Evolutionary conservation across 2,329 filamentous ascomycete genomes (phyloP).

Genomic region (Aspergillus floridensis): DNA sequence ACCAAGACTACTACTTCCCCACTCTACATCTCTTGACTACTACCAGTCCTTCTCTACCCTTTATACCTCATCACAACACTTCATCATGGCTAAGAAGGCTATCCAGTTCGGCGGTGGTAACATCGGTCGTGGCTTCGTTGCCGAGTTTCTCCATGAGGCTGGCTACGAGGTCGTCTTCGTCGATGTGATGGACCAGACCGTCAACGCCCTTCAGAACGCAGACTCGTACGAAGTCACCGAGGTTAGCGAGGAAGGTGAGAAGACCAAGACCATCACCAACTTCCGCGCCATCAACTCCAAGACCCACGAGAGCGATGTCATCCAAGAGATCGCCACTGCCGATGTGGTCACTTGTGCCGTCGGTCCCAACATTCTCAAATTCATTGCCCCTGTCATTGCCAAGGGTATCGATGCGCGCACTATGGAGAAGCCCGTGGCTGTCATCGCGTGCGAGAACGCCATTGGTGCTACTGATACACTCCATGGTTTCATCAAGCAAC

Average conservation of each 20-base stretch:
- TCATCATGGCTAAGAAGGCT: slow-evolving; percentile 60
- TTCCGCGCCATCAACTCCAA: slow-evolving; percentile 97
- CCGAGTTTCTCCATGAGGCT: slow-evolving; percentile 89
- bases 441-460: slow-evolving; percentile 98
- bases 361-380: slow-evolving; percentile 91
- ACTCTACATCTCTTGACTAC: neutral
- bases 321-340: slow-evolving; percentile 81
- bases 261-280: slow-evolving; percentile 81
- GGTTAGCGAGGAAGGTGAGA: slow-evolving; percentile 79
- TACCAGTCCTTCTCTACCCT: slow-evolving; percentile 1
- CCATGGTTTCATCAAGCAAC: slow-evolving; percentile 73
- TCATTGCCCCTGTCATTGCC: slow-evolving; percentile 92
- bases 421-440: slow-evolving; percentile 66
- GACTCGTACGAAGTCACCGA: slow-evolving; percentile 88
- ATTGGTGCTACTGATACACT: slow-evolving; percentile 92
- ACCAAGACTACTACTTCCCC: neutral
- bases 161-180: slow-evolving; percentile 96
- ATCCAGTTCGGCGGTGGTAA: slow-evolving; percentile 86
- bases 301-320: slow-evolving; percentile 73
- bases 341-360: slow-evolving; percentile 96
- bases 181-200: slow-evolving; percentile 83
- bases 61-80: slow-evolving; percentile 1
- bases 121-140: slow-evolving; percentile 83
- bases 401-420: slow-evolving; percentile 83
- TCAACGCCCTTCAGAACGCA: slow-evolving; percentile 72